phyloP scores from a whole-genome alignment of 805 yeast species.

The Spathaspora gorwiae region DNA sequence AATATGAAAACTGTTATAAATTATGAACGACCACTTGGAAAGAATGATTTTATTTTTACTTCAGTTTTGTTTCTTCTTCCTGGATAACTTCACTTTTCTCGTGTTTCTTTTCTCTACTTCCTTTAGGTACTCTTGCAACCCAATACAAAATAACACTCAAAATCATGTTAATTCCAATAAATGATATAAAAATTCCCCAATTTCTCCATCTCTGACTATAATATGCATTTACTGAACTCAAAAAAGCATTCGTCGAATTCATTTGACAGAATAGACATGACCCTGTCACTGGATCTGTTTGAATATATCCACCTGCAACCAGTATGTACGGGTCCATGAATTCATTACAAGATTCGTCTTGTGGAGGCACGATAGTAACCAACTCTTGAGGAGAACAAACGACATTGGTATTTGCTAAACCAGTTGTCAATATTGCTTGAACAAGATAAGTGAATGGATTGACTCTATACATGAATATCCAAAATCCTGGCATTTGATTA shows the following conservation, averaged over 20 bases:
- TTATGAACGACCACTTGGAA: too few species aligned
- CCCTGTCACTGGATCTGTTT: constrained; percentile 20
- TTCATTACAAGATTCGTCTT: constrained; percentile 25
- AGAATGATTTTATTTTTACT: too few species aligned
- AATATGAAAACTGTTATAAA: too few species aligned
- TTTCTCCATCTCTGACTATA: constrained; percentile 60
- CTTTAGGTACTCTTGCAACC: constrained; percentile 72
- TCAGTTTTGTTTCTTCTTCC: too few species aligned
- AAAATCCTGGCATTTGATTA: constrained; percentile 30
- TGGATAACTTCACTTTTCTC: constrained; percentile 10
- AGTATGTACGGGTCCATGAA: constrained; percentile 21
- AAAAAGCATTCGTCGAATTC: constrained; percentile 54
- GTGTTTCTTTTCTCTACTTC: constrained; percentile 32
- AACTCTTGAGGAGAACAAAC: constrained; percentile 20
- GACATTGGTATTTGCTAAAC: constrained; percentile 33
- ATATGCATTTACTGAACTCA: constrained; percentile 41
- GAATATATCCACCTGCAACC: constrained; percentile 19
- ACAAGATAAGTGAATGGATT: constrained; percentile 66
- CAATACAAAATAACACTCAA: constrained; percentile 43
- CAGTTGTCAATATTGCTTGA: constrained; percentile 41
- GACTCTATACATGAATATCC: constrained; percentile 75
- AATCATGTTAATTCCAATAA: constrained; percentile 30
- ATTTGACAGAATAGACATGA: constrained; percentile 59
- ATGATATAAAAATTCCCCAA: constrained; percentile 46
- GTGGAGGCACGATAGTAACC: constrained; percentile 17